phyloP scores from a whole-genome alignment of 2,329 filamentous ascomycete species.

The Microsporum audouinii region DNA sequence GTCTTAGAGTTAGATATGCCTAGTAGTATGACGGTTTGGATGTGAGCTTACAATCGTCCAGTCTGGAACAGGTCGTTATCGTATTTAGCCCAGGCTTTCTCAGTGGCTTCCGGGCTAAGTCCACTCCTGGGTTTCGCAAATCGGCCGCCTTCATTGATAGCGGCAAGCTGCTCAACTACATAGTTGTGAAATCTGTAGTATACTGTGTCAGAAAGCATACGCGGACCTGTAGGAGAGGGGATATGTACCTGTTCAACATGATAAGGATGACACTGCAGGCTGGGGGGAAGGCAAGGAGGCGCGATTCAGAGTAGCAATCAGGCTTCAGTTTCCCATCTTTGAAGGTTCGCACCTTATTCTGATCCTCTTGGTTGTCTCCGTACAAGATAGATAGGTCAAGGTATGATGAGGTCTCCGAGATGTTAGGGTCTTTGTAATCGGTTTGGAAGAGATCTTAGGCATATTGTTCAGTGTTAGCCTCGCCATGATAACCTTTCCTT shows the following conservation, averaged over 20 bases:
- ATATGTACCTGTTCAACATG: slow-evolving; percentile 42
- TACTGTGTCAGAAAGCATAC: slow-evolving; percentile 23
- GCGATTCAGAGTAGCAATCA: slow-evolving; percentile 27
- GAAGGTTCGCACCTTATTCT: slow-evolving; percentile 27
- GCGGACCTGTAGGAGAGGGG: slow-evolving; percentile 36
- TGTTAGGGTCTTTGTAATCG: slow-evolving; percentile 25
- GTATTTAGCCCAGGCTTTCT: slow-evolving; percentile 26
- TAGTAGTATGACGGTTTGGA: not conserved
- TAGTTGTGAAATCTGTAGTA: slow-evolving; percentile 28
- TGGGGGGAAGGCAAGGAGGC: slow-evolving; percentile 26
- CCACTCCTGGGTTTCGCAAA: slow-evolving; percentile 19
- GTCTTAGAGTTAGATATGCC: slow-evolving; percentile 4
- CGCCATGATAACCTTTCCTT: no score
- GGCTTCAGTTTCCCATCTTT: slow-evolving; percentile 31
- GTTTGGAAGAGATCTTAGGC: slow-evolving; percentile 35
- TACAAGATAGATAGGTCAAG: slow-evolving; percentile 39
- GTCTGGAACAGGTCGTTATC: slow-evolving; percentile 29
- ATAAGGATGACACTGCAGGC: slow-evolving; percentile 27
- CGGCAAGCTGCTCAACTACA: slow-evolving; percentile 25
- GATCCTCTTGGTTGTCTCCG: slow-evolving; percentile 27
- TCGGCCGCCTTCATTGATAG: slow-evolving; percentile 35
- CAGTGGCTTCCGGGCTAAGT: slow-evolving; percentile 18
- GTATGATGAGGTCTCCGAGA: slow-evolving; percentile 35
- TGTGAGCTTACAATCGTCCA: slow-evolving; percentile 20
- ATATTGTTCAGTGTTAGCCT: not conserved